Conservation (phyloP, 495 filamentous ascomycete species). For the Pseudoneurospora amorphoporcata region DNA sequence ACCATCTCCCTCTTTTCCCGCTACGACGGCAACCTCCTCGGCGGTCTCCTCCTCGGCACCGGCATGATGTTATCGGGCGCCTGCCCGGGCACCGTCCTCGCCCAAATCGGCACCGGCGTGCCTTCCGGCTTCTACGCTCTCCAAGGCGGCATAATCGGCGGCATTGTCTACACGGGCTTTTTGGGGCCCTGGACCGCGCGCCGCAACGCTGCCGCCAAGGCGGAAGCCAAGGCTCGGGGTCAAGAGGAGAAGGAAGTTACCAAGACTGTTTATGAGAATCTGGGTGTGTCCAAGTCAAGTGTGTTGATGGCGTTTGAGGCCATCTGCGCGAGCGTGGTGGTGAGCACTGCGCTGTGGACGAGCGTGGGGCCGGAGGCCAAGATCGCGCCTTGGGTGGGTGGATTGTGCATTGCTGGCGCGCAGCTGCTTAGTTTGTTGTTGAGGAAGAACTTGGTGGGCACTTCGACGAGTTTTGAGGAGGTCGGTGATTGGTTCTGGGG, state of each 20-base stretch:
- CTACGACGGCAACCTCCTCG: constrained; percentile 47
- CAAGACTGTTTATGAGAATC: constrained; percentile 22
- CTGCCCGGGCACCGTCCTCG: constrained; percentile 46
- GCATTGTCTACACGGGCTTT: constrained; percentile 28
- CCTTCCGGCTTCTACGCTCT: constrained; percentile 32
- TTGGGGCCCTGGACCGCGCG: constrained; percentile 12
- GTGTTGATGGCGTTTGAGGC: constrained; percentile 23
- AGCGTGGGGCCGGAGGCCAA: constrained; percentile 18
- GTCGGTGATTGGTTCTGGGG: constrained; percentile 37
- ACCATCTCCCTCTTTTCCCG: constrained; percentile 28
- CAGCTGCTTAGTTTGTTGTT: constrained; percentile 37
- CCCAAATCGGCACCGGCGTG: constrained; percentile 41
- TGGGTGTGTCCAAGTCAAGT: constrained; percentile 17
- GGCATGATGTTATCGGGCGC: constrained; percentile 47
- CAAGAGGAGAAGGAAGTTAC: constrained; percentile 3
- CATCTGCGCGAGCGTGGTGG: constrained; percentile 18
- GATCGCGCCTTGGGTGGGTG: constrained; percentile 32
- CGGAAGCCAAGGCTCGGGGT: neutral
- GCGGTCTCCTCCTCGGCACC: constrained; percentile 40
- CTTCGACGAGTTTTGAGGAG: constrained; percentile 43
- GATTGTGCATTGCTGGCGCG: constrained; percentile 37
- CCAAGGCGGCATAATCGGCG: constrained; percentile 32
- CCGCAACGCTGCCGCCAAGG: neutral
- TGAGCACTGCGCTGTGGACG: constrained; percentile 16
- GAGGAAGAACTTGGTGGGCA: constrained; percentile 35